Base-by-base conservation (phyloP, 2,329 filamentous ascomycete species). In the Fusarium bactridioides region DNA sequence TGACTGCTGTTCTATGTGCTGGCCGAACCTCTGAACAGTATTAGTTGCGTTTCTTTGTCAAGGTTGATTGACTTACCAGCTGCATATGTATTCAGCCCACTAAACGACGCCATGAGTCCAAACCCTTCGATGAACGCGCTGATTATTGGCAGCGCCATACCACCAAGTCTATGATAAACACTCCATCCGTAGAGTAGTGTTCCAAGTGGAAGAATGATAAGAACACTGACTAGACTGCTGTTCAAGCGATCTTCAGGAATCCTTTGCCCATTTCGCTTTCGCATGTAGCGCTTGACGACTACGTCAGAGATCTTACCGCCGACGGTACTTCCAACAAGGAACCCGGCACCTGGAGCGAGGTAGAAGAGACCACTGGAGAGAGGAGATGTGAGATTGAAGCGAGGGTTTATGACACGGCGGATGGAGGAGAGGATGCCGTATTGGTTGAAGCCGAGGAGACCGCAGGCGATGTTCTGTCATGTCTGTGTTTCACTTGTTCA, bases 281-380 rank as follows among this genome's bases (percentile, higher is more conserved):
- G 70, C 40, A 83, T 82, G 61, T 82, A 83, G 59, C 78, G 74
- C 72, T 81, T 82, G 10, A 84, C 83, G 1, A 82, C 75, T 23
- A 77, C 74, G 48, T 85, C 83, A 0, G 83, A 82, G n/a, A 83
- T 76, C 19, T 80, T 79, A 0, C 91, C 91, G 19, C 91, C 91
- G 57, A 92, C 82, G 57, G 92, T 89, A 4, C 90, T 91, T 0
- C 91, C 90, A 0, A 87, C 61, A 1, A 93, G 79, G 67, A 92
- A 93, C 0, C 91, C 91, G 48, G 85, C 87, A 0, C 91, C 91
- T 0, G 91, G 91, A 0, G 91, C 91, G 29, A 93, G 87, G 79
- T 92, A 93, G 80, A 93, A 92, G 1, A 93, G 84, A 4, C 90
- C 90, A 4, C 88, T 88, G 72, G 90, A 86, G 7, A 92, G 83